phyloP scores from a whole-genome alignment of 148 eudicot genomes.

The Dysphania ambrosioides region DNA sequence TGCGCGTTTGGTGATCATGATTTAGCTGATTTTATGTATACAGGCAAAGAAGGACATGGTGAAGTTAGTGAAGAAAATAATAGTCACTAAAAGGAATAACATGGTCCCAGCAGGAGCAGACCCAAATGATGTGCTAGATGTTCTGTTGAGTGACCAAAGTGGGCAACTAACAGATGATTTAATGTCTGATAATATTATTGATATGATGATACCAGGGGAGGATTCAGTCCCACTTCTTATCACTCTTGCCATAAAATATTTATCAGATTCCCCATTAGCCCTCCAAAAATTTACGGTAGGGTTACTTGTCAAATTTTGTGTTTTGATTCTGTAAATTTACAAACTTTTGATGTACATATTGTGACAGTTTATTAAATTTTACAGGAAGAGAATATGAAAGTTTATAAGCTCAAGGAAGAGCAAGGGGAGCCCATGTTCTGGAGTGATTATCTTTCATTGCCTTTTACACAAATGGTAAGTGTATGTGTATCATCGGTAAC shows the following conservation, averaged over 20 bases:
- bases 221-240: constrained; percentile 91
- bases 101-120: constrained; percentile 17
- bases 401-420: constrained; percentile 55
- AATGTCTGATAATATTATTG: constrained; percentile 80
- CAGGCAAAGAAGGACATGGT: constrained; percentile 89
- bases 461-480: constrained; percentile 77
- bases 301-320: neutral
- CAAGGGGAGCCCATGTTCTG: constrained; percentile 55
- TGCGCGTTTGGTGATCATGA: too few species aligned
- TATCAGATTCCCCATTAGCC: constrained; percentile 74
- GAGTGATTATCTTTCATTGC: constrained; percentile 68
- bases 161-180: constrained; percentile 68
- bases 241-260: constrained; percentile 71
- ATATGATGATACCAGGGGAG: constrained; percentile 95
- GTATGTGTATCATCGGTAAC: too few species aligned
- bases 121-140: constrained; percentile 66
- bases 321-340: neutral
- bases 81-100: constrained; percentile 43
- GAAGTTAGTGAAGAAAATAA: constrained; percentile 55
- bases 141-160: constrained; percentile 57
- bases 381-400: constrained; percentile 77
- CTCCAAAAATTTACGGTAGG: constrained; percentile 62
- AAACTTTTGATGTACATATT: neutral
- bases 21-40: neutral
- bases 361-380: neutral